phyloP scores from a whole-genome alignment of 441 rosid genomes.

The Lepidium campestre region DNA sequence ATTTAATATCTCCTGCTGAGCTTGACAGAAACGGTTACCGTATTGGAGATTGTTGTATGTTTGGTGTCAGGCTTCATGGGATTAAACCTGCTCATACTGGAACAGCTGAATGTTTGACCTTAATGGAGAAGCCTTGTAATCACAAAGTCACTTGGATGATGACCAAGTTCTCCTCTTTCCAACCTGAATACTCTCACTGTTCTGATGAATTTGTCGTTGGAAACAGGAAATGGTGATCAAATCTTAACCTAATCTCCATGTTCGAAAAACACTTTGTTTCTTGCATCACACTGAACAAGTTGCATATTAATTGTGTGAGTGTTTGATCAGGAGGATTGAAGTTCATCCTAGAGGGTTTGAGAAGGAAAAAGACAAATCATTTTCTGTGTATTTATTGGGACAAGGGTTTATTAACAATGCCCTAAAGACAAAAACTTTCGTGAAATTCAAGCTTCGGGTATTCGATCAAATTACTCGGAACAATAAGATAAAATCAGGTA shows the following conservation, averaged over 20 bases:
- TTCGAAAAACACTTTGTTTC: too few species aligned
- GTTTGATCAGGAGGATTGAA: constrained; percentile 11
- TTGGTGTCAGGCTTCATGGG: constrained; percentile 13
- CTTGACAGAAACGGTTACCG: constrained; percentile 6
- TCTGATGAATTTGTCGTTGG: constrained; percentile 20
- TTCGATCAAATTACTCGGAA: not conserved
- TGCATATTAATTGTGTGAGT: too few species aligned
- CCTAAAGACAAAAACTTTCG: not conserved
- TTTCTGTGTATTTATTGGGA: not conserved
- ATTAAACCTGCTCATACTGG: not conserved
- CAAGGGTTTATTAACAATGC: constrained; percentile 1
- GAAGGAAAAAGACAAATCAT: not conserved
- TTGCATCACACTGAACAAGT: too few species aligned
- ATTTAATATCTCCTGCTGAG: not conserved
- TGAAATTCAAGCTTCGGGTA: constrained; percentile 5
- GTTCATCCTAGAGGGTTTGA: not conserved
- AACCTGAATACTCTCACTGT: not conserved
- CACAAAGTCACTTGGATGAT: constrained; percentile 25
- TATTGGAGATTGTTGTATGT: constrained; percentile 17
- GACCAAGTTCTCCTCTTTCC: constrained; percentile 8
- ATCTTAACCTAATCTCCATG: not conserved
- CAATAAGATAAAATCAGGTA: not conserved
- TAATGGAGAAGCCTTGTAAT: constrained; percentile 19
- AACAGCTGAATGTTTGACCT: constrained; percentile 17
- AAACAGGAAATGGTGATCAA: constrained; percentile 10